Evolutionary conservation across 768 basidiomycete genomes (phyloP).

Genomic region (Lactarius trivialis): DNA sequence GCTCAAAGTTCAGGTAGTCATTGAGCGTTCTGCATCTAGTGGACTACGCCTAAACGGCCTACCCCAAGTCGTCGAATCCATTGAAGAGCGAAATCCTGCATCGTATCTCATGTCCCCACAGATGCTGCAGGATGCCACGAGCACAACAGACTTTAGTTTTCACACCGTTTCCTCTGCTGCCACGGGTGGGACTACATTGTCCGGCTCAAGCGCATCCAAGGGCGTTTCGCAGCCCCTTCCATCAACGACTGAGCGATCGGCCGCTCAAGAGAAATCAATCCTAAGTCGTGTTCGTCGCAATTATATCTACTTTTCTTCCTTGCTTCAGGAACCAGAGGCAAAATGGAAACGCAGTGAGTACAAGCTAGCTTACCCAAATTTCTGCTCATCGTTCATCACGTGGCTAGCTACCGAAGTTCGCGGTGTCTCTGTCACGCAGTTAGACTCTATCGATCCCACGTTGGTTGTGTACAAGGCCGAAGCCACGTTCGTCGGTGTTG

Average conservation of each 20-base stretch:
- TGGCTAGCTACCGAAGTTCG: slow-evolving; percentile 67
- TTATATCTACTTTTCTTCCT: slow-evolving; percentile 96
- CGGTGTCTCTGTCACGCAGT: slow-evolving; percentile 90
- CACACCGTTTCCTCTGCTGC: slow-evolving; percentile 54
- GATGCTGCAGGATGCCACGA: slow-evolving; percentile 68
- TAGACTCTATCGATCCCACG: slow-evolving; percentile 96
- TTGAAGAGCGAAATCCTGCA: slow-evolving; percentile 62
- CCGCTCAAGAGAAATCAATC: slow-evolving; percentile 76
- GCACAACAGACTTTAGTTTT: slow-evolving; percentile 61
- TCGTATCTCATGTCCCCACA: slow-evolving; percentile 53
- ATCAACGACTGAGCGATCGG: slow-evolving; percentile 40
- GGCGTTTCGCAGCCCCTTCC: slow-evolving; percentile 29
- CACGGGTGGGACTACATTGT: slow-evolving; percentile 28
- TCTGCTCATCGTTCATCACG: slow-evolving; percentile 15
- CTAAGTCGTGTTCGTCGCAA: slow-evolving; percentile 79
- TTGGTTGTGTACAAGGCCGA: slow-evolving; percentile 94
- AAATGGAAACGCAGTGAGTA: slow-evolving; percentile 88
- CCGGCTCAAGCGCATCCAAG: slow-evolving; percentile 26
- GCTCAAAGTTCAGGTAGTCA: slow-evolving; percentile 69
- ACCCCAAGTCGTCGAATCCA: slow-evolving; percentile 55
- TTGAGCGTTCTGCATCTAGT: slow-evolving; percentile 75
- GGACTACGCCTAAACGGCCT: slow-evolving; percentile 85
- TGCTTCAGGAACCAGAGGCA: slow-evolving; percentile 94
- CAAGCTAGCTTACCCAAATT: slow-evolving; percentile 16
- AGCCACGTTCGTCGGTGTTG: slow-evolving; percentile 93